These are phyloP conservation scores for Glutinoglossum americanum DNA, from an alignment of 495 filamentous ascomycete species.

Conservation along the genomic window DNA sequence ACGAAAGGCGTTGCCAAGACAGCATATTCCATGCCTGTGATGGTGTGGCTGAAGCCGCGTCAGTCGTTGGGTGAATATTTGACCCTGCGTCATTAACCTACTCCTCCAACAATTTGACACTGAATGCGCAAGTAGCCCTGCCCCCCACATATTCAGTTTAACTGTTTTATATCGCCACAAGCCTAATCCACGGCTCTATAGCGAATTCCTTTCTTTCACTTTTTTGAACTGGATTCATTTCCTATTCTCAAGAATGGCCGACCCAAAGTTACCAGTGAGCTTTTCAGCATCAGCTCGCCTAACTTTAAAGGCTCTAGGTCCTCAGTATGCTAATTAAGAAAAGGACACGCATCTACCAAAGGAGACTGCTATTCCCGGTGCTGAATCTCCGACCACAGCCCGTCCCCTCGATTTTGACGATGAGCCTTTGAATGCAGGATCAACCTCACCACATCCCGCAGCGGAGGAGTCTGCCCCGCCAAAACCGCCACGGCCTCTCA, in stretches of 20 bases:
- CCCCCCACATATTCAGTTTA: neutral
- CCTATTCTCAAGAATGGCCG: neutral
- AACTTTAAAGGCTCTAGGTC: neutral
- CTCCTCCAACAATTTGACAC: neutral
- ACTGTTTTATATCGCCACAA: neutral
- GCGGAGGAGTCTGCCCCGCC: conserved; percentile 39
- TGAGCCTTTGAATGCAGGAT: conserved; percentile 47
- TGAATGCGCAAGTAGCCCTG: neutral
- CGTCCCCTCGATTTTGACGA: conserved; percentile 72
- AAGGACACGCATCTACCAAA: neutral
- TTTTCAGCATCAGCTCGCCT: neutral
- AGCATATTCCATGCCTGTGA: too few relatives aligned
- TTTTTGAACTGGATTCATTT: neutral
- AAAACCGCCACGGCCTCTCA: conserved; percentile 75
- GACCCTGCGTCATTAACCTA: neutral
- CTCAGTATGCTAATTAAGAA: neutral
- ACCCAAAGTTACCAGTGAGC: neutral
- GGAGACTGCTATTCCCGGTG: conserved; percentile 3
- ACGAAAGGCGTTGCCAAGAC: neutral
- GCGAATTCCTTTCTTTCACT: neutral
- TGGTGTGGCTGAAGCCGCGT: neutral
- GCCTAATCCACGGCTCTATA: neutral
- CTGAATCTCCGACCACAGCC: conserved; percentile 74
- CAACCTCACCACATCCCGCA: conserved; percentile 16
- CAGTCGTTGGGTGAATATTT: neutral